A percentile compares a stretch with the other conserved stretches of the same genome.
phyloP scores from a whole-genome alignment of 441 rosid genomes.

The Hura crepitans region DNA sequence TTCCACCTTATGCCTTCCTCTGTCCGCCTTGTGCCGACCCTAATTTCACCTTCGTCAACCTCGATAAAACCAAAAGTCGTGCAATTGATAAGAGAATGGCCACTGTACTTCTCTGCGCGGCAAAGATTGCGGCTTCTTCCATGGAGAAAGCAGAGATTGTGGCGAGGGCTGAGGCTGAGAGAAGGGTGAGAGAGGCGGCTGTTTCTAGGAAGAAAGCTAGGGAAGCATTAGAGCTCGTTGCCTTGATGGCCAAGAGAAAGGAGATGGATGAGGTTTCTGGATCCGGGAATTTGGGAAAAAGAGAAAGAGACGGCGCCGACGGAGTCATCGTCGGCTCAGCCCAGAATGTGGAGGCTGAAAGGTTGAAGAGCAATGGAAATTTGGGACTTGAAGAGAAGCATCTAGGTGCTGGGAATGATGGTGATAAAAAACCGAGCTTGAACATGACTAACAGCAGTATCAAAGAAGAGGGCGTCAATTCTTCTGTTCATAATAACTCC shows the following conservation, averaged over 20 bases:
- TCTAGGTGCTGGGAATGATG: background rate
- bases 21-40: slow-evolving; percentile 65
- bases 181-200: slow-evolving; percentile 49
- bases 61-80: background rate
- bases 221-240: slow-evolving; percentile 45
- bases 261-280: slow-evolving; percentile 12
- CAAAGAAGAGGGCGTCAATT: background rate
- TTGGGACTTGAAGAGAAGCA: background rate
- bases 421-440: slow-evolving; percentile 7
- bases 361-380: background rate
- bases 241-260: slow-evolving; percentile 10
- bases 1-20: slow-evolving; percentile 42
- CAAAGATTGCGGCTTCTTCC: slow-evolving; percentile 47
- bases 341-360: background rate
- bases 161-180: slow-evolving; percentile 45
- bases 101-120: slow-evolving; percentile 58
- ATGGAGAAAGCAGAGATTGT: slow-evolving; percentile 41
- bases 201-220: slow-evolving; percentile 57
- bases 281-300: background rate
- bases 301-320: background rate
- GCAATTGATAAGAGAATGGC: slow-evolving; percentile 21
- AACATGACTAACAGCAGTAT: background rate
- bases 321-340: background rate
- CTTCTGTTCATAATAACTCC: background rate
- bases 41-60: slow-evolving; percentile 48